These are phyloP conservation scores for Ailanthus altissimus DNA, from an alignment of 345 rosid species.

Conservation along the genomic window DNA sequence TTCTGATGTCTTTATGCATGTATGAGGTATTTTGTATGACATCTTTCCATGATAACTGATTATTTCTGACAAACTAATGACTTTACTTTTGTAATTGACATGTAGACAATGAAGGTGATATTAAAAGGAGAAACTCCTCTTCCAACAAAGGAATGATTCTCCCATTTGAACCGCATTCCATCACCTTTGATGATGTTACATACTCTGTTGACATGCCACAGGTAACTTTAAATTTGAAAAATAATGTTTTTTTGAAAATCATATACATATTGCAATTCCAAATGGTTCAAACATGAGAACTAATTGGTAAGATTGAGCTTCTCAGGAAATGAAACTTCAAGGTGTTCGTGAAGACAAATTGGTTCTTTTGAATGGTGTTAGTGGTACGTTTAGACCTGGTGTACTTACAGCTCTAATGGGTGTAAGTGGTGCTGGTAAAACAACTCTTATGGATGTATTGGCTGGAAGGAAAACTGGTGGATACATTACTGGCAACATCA, in stretches of 20 bases:
- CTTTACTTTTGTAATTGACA: background rate
- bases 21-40: too few species aligned
- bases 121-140: background rate
- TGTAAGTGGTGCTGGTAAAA: slow-evolving; percentile 58
- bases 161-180: slow-evolving; percentile 68
- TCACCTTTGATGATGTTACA: slow-evolving; percentile 54
- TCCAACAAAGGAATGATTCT: slow-evolving; percentile 61
- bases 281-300: background rate
- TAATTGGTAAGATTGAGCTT: background rate
- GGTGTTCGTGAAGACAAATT: slow-evolving; percentile 43
- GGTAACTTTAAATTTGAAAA: slow-evolving; percentile 43
- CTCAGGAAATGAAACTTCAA: slow-evolving; percentile 51
- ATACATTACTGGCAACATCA: slow-evolving; percentile 43
- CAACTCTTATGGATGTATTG: slow-evolving; percentile 61
- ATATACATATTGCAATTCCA: background rate
- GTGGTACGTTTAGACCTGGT: slow-evolving; percentile 55
- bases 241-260: background rate
- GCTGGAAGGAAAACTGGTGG: slow-evolving; percentile 64
- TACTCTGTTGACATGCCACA: slow-evolving; percentile 78
- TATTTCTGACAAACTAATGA: too few species aligned
- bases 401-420: slow-evolving; percentile 65
- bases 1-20: background rate
- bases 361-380: slow-evolving; percentile 50
- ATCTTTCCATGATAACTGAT: background rate
- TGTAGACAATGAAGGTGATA: background rate